Evolutionary conservation across 495 filamentous ascomycete species (phyloP).

Genomic region (Venustampulla echinocandica): DNA sequence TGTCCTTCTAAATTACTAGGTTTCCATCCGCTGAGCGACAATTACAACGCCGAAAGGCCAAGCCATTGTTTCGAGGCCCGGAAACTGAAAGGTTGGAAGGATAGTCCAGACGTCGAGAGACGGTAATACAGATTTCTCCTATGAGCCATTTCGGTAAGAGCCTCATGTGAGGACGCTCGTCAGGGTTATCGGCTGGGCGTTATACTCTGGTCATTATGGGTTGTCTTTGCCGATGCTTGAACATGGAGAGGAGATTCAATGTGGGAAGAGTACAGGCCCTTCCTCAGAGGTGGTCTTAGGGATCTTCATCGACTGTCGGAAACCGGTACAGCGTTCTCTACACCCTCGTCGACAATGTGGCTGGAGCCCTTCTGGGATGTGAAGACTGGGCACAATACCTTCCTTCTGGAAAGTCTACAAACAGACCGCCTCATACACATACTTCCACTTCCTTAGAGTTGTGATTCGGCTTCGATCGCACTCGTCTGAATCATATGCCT

Average conservation of each 20-base stretch:
- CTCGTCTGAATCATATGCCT: conserved; percentile 37
- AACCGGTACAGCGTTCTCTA: conserved; percentile 21
- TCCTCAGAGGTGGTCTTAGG: conserved; percentile 21
- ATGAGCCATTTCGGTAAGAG: conserved; percentile 59
- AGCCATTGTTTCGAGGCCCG: conserved; percentile 10
- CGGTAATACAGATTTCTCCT: conserved; percentile 29
- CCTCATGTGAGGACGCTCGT: conserved; percentile 55
- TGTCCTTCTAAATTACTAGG: conserved; percentile 36
- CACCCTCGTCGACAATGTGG: conserved; percentile 16
- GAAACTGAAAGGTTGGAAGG: conserved; percentile 32
- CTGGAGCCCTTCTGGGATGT: conserved; percentile 10
- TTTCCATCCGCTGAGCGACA: conserved; percentile 20
- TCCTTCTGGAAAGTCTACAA: conserved; percentile 19
- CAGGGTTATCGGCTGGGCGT: conserved; percentile 49
- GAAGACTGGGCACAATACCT: conserved; percentile 21
- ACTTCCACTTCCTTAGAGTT: conserved; percentile 20
- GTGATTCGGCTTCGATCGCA: conserved; percentile 24
- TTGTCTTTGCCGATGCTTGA: conserved; percentile 20
- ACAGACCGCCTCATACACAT: conserved; percentile 17
- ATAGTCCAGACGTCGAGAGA: conserved; percentile 35
- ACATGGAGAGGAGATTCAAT: conserved; percentile 18
- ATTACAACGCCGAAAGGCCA: conserved; percentile 18
- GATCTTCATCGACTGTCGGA: conserved; percentile 19
- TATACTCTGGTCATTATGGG: conserved; percentile 45
- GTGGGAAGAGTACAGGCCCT: conserved; percentile 21